Evolutionary conservation across 2,329 filamentous ascomycete species (phyloP), one percentile per base, ranked within the genome.

Genomic region (Calonectria naviculata): DNA sequence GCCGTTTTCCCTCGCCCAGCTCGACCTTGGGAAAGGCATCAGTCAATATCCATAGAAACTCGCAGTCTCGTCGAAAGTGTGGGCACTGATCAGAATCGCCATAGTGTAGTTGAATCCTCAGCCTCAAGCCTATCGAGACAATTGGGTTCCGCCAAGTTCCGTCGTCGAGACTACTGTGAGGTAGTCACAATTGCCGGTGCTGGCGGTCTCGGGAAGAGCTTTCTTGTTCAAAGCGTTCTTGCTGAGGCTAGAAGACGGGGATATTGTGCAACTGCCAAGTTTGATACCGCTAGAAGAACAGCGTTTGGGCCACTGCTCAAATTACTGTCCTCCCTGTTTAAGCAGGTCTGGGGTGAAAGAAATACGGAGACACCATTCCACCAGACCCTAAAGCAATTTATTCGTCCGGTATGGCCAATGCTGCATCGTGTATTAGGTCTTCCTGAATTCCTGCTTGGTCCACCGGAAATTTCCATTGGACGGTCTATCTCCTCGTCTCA

Each of bases 391-490:
- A 91, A 90, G 80, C 87, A 91, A 63, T 91, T 91, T 71, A 87
- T 92, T 52, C 87, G 87, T 29, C 91, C 91, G 2, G 86, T 91
- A 17, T 93, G 91, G 91, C 89, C 90, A 9, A 88, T 89, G 83
- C 83, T 93, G 68, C 90, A 92, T 76, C 88, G 88, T 71, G 82
- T 90, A 2, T 85, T 93, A 7, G 90, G 89, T 3, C 84, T 93
- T 34, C 91, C 91, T 0, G 92, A 96, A 77, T 97, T 96, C 83
- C 83, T 93, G 8, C 84, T 93, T 24, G 89, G 89, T 4, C 82
- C 87, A 6, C 84, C 84, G 28, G 87, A 89, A 47, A 73, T 74
- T 61, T 74, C 78, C 5, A 68, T 82, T 10, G 71, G 79, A 9
- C 81, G 83, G 44, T 83, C 84, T 2, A 78, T 84, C 4, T 84